Percentiles rank a stretch among this genome's conserved stretches.
Evolutionary conservation across 1,139 yeast genomes (phyloP).

Genomic region (Zygosaccharomyces pseudobailii): DNA sequence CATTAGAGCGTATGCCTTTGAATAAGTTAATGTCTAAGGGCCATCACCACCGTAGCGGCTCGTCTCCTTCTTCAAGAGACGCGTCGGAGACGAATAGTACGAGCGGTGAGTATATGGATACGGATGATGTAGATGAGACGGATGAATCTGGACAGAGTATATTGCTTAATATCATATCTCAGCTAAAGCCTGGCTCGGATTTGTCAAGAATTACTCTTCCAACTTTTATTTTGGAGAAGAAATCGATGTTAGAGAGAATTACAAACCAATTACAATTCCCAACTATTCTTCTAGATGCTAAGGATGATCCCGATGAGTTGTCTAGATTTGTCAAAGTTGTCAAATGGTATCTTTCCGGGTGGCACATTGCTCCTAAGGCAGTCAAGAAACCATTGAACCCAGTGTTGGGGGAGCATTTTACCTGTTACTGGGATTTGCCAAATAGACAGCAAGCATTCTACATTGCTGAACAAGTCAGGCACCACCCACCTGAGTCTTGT

Average conservation of each 20-base stretch:
- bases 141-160: constrained; percentile 88
- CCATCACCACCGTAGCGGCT: constrained; percentile 1
- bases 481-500: constrained; percentile 97
- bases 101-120: constrained; percentile 18
- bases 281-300: constrained; percentile 65
- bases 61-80: constrained; percentile 9
- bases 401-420: constrained; percentile 82
- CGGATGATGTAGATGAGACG: constrained; percentile 82
- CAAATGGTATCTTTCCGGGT: constrained; percentile 87
- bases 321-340: constrained; percentile 68
- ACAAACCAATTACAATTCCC: constrained; percentile 89
- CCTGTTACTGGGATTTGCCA: constrained; percentile 88
- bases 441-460: constrained; percentile 71
- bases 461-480: constrained; percentile 90
- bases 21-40: constrained; percentile 1
- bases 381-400: constrained; percentile 97
- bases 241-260: constrained; percentile 92
- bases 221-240: constrained; percentile 88
- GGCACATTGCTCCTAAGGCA: constrained; percentile 98
- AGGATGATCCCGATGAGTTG: constrained; percentile 50
- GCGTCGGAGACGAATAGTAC: background rate
- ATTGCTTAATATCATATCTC: constrained; percentile 79
- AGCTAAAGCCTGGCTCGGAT: constrained; percentile 89
- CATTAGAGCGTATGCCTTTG: constrained; percentile 1
- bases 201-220: constrained; percentile 87